Percentiles rank a stretch among this genome's conserved stretches.
Evolutionary conservation across 2,329 filamentous ascomycete species (phyloP).

Genomic region (Diplodia scrobiculata): DNA sequence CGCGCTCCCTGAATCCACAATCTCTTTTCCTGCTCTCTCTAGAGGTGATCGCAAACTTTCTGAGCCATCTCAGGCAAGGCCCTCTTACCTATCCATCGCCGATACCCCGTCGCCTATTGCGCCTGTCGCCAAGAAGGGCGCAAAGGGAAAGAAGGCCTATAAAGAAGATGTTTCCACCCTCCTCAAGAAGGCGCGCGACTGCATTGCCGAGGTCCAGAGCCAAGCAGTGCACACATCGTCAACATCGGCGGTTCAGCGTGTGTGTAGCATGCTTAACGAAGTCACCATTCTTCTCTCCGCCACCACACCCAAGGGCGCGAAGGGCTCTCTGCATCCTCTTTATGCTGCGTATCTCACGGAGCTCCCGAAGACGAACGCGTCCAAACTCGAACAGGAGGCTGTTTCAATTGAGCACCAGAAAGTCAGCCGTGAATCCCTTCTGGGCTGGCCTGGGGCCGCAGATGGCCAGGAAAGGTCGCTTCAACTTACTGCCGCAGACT

Average conservation of each 20-base stretch:
- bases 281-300: constrained; percentile 47
- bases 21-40: constrained; percentile 75
- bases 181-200: constrained; percentile 66
- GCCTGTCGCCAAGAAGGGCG: neutral
- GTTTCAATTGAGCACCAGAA: constrained; percentile 53
- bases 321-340: constrained; percentile 43
- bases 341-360: constrained; percentile 55
- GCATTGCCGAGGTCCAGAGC: constrained; percentile 65
- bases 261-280: constrained; percentile 42
- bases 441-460: constrained; percentile 46
- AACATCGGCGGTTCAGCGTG: constrained; percentile 59
- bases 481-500: constrained; percentile 52
- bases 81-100: constrained; percentile 22
- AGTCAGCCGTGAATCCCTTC: constrained; percentile 40
- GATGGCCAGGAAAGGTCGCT: constrained; percentile 38
- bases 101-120: constrained; percentile 32
- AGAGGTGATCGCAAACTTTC: constrained; percentile 37
- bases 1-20: constrained; percentile 86
- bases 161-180: constrained; percentile 58
- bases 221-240: constrained; percentile 57
- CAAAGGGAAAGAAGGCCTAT: constrained; percentile 28
- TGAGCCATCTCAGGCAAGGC: constrained; percentile 31
- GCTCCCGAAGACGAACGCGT: constrained; percentile 68
- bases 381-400: constrained; percentile 65
- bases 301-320: constrained; percentile 37